These are phyloP conservation scores for Penicillium polonicum DNA, from an alignment of 2,329 filamentous ascomycete genomes.

Conservation along the genomic window DNA sequence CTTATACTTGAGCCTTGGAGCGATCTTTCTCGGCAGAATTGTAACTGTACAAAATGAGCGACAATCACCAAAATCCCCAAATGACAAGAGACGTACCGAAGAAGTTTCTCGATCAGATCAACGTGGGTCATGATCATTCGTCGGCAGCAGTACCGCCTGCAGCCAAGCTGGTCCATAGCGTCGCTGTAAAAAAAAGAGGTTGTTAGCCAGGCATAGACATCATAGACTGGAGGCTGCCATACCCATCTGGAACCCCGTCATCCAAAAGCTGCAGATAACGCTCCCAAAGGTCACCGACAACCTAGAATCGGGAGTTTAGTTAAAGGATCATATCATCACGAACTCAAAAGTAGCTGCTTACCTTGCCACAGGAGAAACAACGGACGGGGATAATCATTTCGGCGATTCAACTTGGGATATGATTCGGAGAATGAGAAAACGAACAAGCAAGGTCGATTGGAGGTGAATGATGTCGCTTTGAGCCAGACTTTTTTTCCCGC, in stretches of 20 bases:
- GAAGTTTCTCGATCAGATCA: constrained; percentile 95
- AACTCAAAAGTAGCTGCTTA: constrained; percentile 43
- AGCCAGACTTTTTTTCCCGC: constrained; percentile 11
- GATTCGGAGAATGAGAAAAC: neutral
- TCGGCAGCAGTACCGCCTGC: constrained; percentile 96
- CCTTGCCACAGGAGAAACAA: constrained; percentile 99
- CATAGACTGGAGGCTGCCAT: constrained; percentile 23
- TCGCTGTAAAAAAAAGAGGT: constrained; percentile 58
- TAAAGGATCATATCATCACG: constrained; percentile 7
- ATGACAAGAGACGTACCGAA: constrained; percentile 65
- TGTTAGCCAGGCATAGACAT: constrained; percentile 11
- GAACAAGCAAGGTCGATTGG: constrained; percentile 9
- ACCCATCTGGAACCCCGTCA: constrained; percentile 73
- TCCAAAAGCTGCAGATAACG: constrained; percentile 87
- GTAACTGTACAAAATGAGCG: constrained; percentile 22
- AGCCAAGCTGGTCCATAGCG: constrained; percentile 90
- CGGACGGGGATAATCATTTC: constrained; percentile 96
- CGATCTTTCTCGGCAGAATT: constrained; percentile 35
- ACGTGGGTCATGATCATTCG: constrained; percentile 99
- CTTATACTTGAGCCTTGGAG: constrained; percentile 27
- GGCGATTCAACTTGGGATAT: neutral
- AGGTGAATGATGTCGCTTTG: constrained; percentile 7
- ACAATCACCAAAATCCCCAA: neutral
- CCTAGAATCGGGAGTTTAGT: constrained; percentile 54
- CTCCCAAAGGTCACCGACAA: constrained; percentile 97